Conservation (phyloP, 78 protist genomes). For the slime mould (Dictyostelium discoideum) region dicty_2.7 NC_007089.4:5416001-5416500, state of each 20-base stretch:
- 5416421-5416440: constrained; percentile 13
- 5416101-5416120: not conserved
- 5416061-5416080: not conserved
- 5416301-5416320: not conserved
- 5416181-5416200: not conserved
- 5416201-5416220: not conserved
- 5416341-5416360: not conserved
- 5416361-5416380: constrained; percentile 1
- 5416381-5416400: constrained; percentile 15
- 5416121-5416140: not conserved
- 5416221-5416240: not conserved
- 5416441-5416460: not conserved
- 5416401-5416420: constrained; percentile 39
- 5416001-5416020: not conserved
- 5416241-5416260: not conserved
- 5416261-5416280: not conserved
- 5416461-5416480: not conserved
- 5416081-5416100: not conserved
- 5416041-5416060: not conserved
- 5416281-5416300: not conserved
- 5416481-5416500: not conserved
- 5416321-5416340: not conserved
- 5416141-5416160: not conserved
- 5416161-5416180: not conserved
- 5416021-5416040: not conserved